A percentile compares a stretch with the other conserved stretches of the same genome.
phyloP scores from a whole-genome alignment of 2,329 filamentous ascomycete genomes.

The Diplodia sapinea region DNA sequence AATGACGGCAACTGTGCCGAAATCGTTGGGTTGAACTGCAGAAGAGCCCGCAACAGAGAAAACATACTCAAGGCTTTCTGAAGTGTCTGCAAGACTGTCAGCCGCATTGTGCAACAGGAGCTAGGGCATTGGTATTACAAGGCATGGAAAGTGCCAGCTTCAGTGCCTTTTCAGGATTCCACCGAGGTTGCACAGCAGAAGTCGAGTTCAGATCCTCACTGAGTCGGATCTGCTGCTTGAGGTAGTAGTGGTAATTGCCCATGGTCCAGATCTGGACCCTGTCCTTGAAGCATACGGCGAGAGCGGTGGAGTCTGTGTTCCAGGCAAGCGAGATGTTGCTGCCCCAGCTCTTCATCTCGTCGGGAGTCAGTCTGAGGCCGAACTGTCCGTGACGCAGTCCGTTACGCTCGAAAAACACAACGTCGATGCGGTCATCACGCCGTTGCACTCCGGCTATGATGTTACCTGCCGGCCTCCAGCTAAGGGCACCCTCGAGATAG shows the following conservation, averaged over 20 bases:
- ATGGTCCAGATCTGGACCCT: constrained; percentile 93
- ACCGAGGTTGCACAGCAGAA: constrained; percentile 50
- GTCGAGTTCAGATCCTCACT: constrained; percentile 24
- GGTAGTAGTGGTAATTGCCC: constrained; percentile 97
- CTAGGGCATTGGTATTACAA: constrained; percentile 35
- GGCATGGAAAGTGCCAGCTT: constrained; percentile 62
- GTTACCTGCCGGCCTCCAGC: constrained; percentile 91
- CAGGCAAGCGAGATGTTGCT: constrained; percentile 73
- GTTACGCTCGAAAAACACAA: constrained; percentile 96
- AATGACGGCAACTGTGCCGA: constrained; percentile 80
- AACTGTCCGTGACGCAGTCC: constrained; percentile 97
- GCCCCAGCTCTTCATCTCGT: constrained; percentile 61
- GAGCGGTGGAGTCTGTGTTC: constrained; percentile 90
- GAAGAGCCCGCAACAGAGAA: constrained; percentile 73
- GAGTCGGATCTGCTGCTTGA: constrained; percentile 81
- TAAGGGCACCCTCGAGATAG: constrained; percentile 82
- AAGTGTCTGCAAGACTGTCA: constrained; percentile 45
- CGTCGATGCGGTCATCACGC: constrained; percentile 70
- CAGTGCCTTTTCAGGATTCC: constrained; percentile 87
- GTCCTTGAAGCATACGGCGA: constrained; percentile 78
- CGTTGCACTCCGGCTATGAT: constrained; percentile 86
- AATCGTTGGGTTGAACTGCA: constrained; percentile 72
- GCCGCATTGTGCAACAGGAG: constrained; percentile 28
- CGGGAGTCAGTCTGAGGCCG: constrained; percentile 70
- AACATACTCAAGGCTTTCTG: constrained; percentile 70